These are phyloP conservation scores for Magnusiomyces sp. DNA, from an alignment of 1,139 yeast species.

Conservation along the genomic window DNA sequence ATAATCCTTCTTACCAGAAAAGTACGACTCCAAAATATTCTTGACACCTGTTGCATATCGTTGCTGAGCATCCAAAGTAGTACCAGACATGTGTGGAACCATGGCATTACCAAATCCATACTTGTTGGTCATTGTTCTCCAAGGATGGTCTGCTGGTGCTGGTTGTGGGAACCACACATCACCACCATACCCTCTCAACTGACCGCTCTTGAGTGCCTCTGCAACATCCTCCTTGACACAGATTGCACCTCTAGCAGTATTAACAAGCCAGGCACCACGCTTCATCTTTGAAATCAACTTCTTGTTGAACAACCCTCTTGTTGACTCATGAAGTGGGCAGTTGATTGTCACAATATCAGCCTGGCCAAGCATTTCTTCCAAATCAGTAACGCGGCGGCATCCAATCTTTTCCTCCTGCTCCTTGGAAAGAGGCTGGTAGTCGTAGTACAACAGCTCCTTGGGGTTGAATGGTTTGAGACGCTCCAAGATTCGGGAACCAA, in stretches of 20 bases:
- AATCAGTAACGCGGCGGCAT: constrained; percentile 52
- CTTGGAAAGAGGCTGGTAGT: constrained; percentile 60
- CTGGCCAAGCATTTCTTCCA: constrained; percentile 60
- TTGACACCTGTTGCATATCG: constrained; percentile 66
- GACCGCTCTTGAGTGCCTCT: constrained; percentile 61
- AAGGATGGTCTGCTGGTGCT: constrained; percentile 67
- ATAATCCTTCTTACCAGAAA: constrained; percentile 55
- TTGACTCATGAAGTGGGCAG: constrained; percentile 66
- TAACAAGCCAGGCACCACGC: constrained; percentile 67
- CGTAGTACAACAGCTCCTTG: constrained; percentile 63
- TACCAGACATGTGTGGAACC: constrained; percentile 80
- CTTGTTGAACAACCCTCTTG: constrained; percentile 61
- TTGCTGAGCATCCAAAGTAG: constrained; percentile 70
- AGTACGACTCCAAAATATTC: constrained; percentile 54
- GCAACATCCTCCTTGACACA: constrained; percentile 67
- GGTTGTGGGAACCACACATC: constrained; percentile 83
- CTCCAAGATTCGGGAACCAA: constrained; percentile 69
- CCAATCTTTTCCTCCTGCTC: constrained; percentile 49
- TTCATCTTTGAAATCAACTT: constrained; percentile 63
- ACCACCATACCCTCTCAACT: constrained; percentile 72
- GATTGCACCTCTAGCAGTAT: constrained; percentile 82
- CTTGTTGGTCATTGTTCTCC: constrained; percentile 61
- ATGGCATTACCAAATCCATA: constrained; percentile 74
- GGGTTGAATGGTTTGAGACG: constrained; percentile 68
- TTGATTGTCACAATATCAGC: constrained; percentile 73